phyloP scores from a whole-genome alignment of 352 stramenopile species.

The Phytophthora sojae region DNA sequence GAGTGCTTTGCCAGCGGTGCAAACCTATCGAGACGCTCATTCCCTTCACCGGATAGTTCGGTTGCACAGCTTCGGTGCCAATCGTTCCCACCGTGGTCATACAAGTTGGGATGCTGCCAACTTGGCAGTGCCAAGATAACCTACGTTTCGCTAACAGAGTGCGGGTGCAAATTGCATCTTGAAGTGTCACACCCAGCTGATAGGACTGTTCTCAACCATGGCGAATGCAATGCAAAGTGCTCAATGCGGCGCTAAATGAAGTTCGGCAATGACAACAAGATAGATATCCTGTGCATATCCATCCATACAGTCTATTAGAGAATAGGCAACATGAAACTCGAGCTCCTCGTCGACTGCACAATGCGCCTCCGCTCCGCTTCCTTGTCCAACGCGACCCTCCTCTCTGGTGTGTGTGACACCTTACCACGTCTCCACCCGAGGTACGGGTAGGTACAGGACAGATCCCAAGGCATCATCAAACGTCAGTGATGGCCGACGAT shows the following conservation, averaged over 20 bases:
- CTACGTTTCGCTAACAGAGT: constrained; percentile 2
- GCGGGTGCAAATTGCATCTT: constrained; percentile 1
- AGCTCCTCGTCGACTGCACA: not conserved
- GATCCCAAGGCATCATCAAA: constrained; percentile 18
- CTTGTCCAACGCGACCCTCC: not conserved
- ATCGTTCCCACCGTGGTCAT: not conserved
- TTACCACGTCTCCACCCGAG: constrained; percentile 1
- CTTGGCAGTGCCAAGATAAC: not conserved
- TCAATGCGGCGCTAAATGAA: too few species aligned
- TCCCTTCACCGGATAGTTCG: too few species aligned
- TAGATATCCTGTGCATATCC: too few species aligned
- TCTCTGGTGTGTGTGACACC: not conserved
- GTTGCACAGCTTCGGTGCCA: not conserved
- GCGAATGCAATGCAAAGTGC: too few species aligned
- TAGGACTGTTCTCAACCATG: not conserved
- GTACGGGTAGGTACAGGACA: constrained; percentile 1
- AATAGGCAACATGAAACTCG: too few species aligned
- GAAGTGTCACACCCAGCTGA: constrained; percentile 11
- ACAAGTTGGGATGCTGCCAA: too few species aligned
- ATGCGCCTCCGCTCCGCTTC: not conserved
- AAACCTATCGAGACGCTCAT: not conserved
- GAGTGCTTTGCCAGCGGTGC: not conserved
- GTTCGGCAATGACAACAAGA: not conserved
- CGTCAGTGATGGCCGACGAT: constrained; percentile 1
- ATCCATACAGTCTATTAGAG: too few species aligned